Evolutionary conservation across 2,329 filamentous ascomycete species (phyloP).

Genomic region (Gyromitra esculenta): DNA sequence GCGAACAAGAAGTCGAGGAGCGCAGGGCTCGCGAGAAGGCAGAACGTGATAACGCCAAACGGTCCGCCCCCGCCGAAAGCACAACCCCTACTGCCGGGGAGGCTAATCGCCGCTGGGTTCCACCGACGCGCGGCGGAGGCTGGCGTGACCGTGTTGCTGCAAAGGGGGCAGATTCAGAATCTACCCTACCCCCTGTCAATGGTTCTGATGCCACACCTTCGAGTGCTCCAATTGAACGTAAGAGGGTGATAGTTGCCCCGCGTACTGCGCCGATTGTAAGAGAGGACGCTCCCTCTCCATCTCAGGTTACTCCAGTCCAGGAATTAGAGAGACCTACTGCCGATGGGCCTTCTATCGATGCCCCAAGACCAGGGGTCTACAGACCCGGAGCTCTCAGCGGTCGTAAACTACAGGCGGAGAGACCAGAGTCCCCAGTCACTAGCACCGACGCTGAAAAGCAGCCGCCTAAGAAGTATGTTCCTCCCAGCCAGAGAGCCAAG

Average conservation of each 20-base stretch:
- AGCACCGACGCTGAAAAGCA: constrained; percentile 35
- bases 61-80: constrained; percentile 42
- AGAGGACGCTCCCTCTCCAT: constrained; percentile 31
- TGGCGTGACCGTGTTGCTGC: constrained; percentile 57
- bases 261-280: constrained; percentile 45
- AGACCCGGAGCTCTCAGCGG: constrained; percentile 46
- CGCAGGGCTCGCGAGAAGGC: constrained; percentile 63
- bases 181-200: constrained; percentile 43
- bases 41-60: constrained; percentile 42
- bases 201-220: constrained; percentile 37
- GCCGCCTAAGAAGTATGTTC: constrained; percentile 41
- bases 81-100: constrained; percentile 42
- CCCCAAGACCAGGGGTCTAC: constrained; percentile 35
- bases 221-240: constrained; percentile 46
- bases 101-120: constrained; percentile 38
- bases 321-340: constrained; percentile 15
- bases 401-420: constrained; percentile 45
- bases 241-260: constrained; percentile 46
- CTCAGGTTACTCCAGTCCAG: constrained; percentile 32
- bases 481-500: constrained; percentile 34
- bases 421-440: constrained; percentile 32
- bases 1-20: constrained; percentile 84
- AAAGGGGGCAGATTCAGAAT: constrained; percentile 51
- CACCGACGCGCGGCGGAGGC: constrained; percentile 48
- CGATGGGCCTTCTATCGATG: constrained; percentile 36